phyloP scores from a whole-genome alignment of 139 green algal genomes.

The Chlorella vulgaris region DNA sequence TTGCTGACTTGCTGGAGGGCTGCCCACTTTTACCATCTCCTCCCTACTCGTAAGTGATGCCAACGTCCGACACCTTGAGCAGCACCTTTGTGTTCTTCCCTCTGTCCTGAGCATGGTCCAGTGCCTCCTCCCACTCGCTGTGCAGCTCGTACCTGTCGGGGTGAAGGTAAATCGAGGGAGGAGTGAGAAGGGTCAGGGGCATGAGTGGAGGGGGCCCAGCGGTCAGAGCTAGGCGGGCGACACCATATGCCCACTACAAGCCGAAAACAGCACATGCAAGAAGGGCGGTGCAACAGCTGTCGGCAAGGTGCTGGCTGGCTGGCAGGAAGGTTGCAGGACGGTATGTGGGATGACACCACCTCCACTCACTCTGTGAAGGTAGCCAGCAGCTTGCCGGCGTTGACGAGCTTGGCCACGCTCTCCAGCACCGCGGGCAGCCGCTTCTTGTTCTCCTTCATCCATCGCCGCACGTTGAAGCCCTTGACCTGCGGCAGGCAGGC shows the following conservation, averaged over 20 bases:
- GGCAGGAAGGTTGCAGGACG: too few relatives aligned
- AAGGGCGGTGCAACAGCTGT: too few relatives aligned
- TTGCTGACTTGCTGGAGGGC: too few relatives aligned
- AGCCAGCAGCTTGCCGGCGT: slow-evolving; percentile 68
- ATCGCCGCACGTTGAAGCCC: slow-evolving; percentile 57
- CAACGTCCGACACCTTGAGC: slow-evolving; percentile 53
- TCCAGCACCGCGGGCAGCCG: slow-evolving; percentile 64
- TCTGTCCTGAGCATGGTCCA: slow-evolving; percentile 75
- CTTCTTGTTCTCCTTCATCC: slow-evolving; percentile 64
- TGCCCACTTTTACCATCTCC: not conserved
- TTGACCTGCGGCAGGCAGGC: slow-evolving; percentile 20
- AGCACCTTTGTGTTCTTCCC: slow-evolving; percentile 76
- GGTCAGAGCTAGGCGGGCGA: too few relatives aligned
- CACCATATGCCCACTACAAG: too few relatives aligned
- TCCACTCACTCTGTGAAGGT: slow-evolving; percentile 77
- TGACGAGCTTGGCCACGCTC: slow-evolving; percentile 75
- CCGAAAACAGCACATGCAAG: not conserved
- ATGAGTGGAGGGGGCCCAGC: not conserved
- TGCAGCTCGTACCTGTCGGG: slow-evolving; percentile 70
- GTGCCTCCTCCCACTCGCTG: slow-evolving; percentile 77
- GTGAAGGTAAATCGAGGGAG: not conserved
- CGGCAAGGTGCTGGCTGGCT: too few relatives aligned
- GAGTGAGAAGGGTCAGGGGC: not conserved
- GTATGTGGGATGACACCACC: not conserved
- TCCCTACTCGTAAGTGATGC: slow-evolving; percentile 20